These are phyloP conservation scores for Populus pruinosa DNA, from an alignment of 345 rosid genomes.

Conservation along the genomic window DNA sequence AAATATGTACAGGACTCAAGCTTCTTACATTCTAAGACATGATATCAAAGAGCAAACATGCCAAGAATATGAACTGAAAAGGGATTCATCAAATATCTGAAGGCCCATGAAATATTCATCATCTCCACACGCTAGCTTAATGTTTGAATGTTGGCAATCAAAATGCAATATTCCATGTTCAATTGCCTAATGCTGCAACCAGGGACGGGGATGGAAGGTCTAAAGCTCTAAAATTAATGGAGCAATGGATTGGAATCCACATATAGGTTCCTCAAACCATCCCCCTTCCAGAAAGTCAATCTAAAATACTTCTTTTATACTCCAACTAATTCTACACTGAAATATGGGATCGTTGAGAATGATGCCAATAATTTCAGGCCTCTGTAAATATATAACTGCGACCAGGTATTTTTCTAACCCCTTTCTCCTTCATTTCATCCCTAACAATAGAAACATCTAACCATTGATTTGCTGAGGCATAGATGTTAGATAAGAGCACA, in stretches of 20 bases:
- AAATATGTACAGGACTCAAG: no score
- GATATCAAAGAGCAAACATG: background rate
- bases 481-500: conserved; percentile 66
- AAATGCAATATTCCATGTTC: background rate
- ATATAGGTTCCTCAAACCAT: background rate
- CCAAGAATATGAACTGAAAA: background rate
- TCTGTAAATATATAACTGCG: conserved; percentile 37
- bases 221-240: background rate
- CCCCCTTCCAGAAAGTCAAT: background rate
- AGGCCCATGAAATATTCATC: no score
- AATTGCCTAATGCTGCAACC: background rate
- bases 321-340: background rate
- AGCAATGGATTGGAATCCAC: background rate
- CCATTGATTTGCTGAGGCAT: conserved; percentile 68
- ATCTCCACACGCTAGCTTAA: no score
- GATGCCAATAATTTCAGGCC: background rate
- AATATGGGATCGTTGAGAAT: background rate
- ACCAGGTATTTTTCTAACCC: conserved; percentile 55
- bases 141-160: background rate
- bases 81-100: background rate
- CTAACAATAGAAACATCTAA: conserved; percentile 51
- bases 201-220: background rate
- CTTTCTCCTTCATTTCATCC: conserved; percentile 58
- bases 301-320: background rate
- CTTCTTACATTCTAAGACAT: no score